phyloP scores from a whole-genome alignment of 768 basidiomycete species.

The Mycena haematopus region DNA sequence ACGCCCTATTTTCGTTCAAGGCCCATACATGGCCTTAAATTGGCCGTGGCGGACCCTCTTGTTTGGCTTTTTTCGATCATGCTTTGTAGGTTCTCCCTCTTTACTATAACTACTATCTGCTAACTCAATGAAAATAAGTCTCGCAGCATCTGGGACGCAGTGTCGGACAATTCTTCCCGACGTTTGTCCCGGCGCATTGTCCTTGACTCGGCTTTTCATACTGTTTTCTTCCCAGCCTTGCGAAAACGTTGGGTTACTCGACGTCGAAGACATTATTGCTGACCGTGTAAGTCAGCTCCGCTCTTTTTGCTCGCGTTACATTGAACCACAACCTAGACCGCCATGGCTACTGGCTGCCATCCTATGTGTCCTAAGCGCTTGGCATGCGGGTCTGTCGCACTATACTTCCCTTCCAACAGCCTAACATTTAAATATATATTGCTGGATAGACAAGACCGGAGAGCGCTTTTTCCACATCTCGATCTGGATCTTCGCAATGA shows the following conservation, averaged over 20 bases:
- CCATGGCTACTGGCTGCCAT: constrained; percentile 50
- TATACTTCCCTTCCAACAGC: too few species aligned
- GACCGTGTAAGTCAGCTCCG: constrained; percentile 43
- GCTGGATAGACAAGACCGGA: constrained; percentile 45
- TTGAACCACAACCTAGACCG: constrained; percentile 40
- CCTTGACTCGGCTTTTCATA: neutral
- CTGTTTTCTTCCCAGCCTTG: constrained; percentile 36
- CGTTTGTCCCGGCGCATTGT: constrained; percentile 37
- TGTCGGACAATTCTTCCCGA: constrained; percentile 54
- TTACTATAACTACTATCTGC: neutral
- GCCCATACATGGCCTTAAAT: constrained; percentile 42
- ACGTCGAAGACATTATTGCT: constrained; percentile 50
- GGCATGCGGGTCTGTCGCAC: constrained; percentile 43
- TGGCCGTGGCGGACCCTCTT: constrained; percentile 49
- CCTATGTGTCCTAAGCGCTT: constrained; percentile 44
- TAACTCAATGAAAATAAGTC: constrained; percentile 24
- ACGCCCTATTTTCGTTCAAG: constrained; percentile 29
- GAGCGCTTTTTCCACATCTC: constrained; percentile 55
- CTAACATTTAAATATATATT: too few species aligned
- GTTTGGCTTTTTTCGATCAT: constrained; percentile 49
- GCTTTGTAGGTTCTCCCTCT: constrained; percentile 31
- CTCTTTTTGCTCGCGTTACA: neutral
- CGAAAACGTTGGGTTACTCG: constrained; percentile 52
- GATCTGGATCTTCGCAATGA: constrained; percentile 47
- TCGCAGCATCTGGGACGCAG: constrained; percentile 46